These are phyloP conservation scores for Euphorbia pulcherrima DNA, from an alignment of 345 rosid genomes.

Conservation along the genomic window DNA sequence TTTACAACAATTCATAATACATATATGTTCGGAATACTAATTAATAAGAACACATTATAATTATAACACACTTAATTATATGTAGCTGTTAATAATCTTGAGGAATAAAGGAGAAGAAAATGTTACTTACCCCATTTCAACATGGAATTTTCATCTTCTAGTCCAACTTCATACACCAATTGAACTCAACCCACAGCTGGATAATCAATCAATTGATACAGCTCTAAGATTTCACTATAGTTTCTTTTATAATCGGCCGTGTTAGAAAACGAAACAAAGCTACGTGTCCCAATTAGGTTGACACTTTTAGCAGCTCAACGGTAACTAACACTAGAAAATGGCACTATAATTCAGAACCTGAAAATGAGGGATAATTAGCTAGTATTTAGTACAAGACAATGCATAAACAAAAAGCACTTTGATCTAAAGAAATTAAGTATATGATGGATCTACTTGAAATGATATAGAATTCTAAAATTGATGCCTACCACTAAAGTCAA, in stretches of 20 bases:
- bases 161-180: constrained; percentile 17
- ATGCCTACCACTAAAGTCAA: neutral
- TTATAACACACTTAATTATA: constrained; percentile 18
- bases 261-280: too few species aligned
- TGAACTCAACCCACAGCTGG: constrained; percentile 18
- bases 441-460: neutral
- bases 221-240: too few species aligned
- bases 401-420: constrained; percentile 7
- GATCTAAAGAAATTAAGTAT: constrained; percentile 14
- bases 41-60: constrained; percentile 6
- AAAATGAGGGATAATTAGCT: neutral
- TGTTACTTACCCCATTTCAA: constrained; percentile 33
- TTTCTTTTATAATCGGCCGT: too few species aligned
- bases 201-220: constrained; percentile 5
- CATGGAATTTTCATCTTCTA: constrained; percentile 16
- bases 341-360: constrained; percentile 39
- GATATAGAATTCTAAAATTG: neutral
- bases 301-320: too few species aligned
- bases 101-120: neutral
- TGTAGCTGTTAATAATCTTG: constrained; percentile 9
- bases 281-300: too few species aligned
- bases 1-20: constrained; percentile 6
- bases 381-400: neutral
- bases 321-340: too few species aligned
- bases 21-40: constrained; percentile 12